phyloP scores from a whole-genome alignment of 768 basidiomycete genomes.

The Serendipita sp. region DNA sequence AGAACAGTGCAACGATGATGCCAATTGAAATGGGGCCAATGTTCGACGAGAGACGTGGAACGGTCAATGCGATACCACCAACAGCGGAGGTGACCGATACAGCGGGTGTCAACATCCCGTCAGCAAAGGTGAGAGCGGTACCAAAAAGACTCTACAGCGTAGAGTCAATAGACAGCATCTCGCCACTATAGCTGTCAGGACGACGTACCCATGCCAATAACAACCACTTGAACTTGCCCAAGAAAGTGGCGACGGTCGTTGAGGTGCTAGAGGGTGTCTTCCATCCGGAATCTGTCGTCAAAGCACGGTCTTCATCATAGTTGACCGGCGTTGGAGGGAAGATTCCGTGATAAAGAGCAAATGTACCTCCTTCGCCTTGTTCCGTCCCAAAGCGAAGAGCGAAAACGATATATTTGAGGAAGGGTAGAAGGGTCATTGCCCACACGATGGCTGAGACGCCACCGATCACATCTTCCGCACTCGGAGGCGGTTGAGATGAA shows the following conservation, averaged over 20 bases:
- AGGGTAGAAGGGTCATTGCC: slow-evolving; percentile 41
- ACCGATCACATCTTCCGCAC: slow-evolving; percentile 45
- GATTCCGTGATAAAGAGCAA: slow-evolving; percentile 39
- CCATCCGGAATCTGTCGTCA: slow-evolving; percentile 28
- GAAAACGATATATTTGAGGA: slow-evolving; percentile 45
- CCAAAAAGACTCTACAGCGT: slow-evolving; percentile 34
- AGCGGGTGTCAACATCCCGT: too few species aligned
- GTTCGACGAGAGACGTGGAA: slow-evolving; percentile 27
- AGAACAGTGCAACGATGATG: background rate
- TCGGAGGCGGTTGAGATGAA: slow-evolving; percentile 27
- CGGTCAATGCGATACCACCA: slow-evolving; percentile 44
- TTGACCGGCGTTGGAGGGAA: slow-evolving; percentile 17
- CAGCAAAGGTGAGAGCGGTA: too few species aligned
- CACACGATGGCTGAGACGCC: slow-evolving; percentile 47
- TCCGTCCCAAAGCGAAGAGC: slow-evolving; percentile 31
- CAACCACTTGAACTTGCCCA: slow-evolving; percentile 25
- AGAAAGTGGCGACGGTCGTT: slow-evolving; percentile 13
- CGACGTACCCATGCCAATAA: slow-evolving; percentile 37
- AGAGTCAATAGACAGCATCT: background rate
- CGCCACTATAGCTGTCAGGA: background rate
- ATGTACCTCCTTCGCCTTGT: slow-evolving; percentile 55
- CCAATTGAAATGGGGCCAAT: slow-evolving; percentile 29
- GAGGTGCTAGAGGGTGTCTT: slow-evolving; percentile 14
- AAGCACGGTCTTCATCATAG: slow-evolving; percentile 33
- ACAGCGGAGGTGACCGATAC: too few species aligned